Conservation (phyloP, 306 rosid genomes). For the Herpetospermum pedunculosum region DNA sequence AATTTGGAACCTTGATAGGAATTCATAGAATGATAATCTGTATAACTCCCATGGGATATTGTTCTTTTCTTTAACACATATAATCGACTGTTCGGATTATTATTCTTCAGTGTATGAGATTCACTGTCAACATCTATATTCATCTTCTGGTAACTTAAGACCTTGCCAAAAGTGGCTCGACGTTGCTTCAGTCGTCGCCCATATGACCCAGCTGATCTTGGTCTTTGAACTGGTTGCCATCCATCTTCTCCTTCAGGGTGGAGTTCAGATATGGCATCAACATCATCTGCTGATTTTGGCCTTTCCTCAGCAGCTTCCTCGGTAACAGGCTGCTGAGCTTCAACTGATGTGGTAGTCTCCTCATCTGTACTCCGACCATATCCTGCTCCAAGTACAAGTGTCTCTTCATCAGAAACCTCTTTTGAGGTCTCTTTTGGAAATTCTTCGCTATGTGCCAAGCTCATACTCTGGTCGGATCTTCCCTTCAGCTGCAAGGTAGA, state of each 20-base stretch:
- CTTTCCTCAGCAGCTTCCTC: conserved; percentile 42
- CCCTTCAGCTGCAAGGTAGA: conserved; percentile 49
- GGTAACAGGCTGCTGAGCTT: conserved; percentile 29
- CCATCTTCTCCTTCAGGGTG: conserved; percentile 79
- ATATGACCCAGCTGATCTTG: conserved; percentile 71
- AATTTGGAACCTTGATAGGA: conserved; percentile 64
- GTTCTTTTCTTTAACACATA: conserved; percentile 71
- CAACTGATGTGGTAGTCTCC: conserved; percentile 32
- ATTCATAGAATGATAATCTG: conserved; percentile 44
- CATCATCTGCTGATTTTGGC: conserved; percentile 24
- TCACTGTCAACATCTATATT: conserved; percentile 44
- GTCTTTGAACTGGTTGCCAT: conserved; percentile 98
- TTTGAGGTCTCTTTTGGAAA: conserved; percentile 62
- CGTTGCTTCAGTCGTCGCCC: conserved; percentile 73
- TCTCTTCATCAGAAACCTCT: conserved; percentile 70
- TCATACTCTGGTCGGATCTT: conserved; percentile 36
- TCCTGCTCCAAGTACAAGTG: conserved; percentile 26
- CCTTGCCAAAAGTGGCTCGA: conserved; percentile 67
- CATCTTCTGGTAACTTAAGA: conserved; percentile 69
- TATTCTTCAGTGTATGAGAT: conserved; percentile 33
- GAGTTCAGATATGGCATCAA: conserved; percentile 43
- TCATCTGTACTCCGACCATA: conserved; percentile 34
- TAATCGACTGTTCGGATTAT: conserved; percentile 44
- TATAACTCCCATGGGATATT: conserved; percentile 50
- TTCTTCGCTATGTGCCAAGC: conserved; percentile 44